Conservation (phyloP, 495 filamentous ascomycete genomes). For the Baudoinia panamericana region DNA sequence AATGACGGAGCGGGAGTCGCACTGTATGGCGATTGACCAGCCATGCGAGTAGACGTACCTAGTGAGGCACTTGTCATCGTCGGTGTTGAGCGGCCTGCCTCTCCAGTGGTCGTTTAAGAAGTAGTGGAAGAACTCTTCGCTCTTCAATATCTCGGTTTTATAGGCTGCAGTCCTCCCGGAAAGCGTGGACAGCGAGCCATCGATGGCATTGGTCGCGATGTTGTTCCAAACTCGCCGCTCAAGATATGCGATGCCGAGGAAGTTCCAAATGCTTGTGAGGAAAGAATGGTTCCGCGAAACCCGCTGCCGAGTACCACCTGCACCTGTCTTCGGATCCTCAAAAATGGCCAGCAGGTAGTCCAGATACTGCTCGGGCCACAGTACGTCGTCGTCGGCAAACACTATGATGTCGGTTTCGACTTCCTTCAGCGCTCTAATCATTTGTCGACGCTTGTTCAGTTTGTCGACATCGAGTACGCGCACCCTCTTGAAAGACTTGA, state of each 20-base stretch:
- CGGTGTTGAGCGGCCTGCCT: constrained; percentile 60
- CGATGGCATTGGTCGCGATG: constrained; percentile 18
- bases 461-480: constrained; percentile 11
- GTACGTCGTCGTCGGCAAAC: constrained; percentile 22
- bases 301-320: constrained; percentile 18
- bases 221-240: constrained; percentile 19
- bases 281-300: constrained; percentile 2
- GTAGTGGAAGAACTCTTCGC: constrained; percentile 28
- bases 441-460: constrained; percentile 15
- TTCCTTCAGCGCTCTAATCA: constrained; percentile 13
- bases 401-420: constrained; percentile 17
- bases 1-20: constrained; percentile 58
- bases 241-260: constrained; percentile 21
- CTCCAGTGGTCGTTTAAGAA: constrained; percentile 62
- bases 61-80: constrained; percentile 77
- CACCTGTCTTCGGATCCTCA: constrained; percentile 17
- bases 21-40: constrained; percentile 69
- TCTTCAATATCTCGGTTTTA: constrained; percentile 18
- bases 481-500: not conserved
- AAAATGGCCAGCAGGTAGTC: constrained; percentile 20
- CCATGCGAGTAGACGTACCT: constrained; percentile 63
- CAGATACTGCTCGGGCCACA: constrained; percentile 20
- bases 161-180: constrained; percentile 17
- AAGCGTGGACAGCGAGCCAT: constrained; percentile 20
- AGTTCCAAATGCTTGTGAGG: constrained; percentile 18